Evolutionary conservation across 345 rosid species (phyloP), one percentile per base, ranked within the genome.

Genomic region (Passiflora organensis): DNA sequence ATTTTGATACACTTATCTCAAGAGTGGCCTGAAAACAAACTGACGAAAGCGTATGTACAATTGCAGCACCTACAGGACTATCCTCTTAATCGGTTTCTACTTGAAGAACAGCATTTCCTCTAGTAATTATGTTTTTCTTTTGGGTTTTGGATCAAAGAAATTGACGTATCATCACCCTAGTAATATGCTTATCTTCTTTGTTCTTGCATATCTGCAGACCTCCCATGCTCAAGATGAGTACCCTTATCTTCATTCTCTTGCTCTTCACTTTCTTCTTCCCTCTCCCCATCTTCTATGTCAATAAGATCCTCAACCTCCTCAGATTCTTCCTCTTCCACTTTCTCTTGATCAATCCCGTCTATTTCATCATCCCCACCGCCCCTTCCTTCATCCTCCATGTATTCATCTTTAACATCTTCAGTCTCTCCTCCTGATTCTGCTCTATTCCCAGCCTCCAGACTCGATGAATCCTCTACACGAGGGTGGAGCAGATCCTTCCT

Each of bases 261-360:
- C 44, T 67, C 48, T 53, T 61, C 60, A n/a, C 13, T 63, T 22
- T 59, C 72, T 1, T 74, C 76, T 53, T 67, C 80, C 51, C 58
- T 72, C 22, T 67, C 76, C 62, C 64, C 64, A 23, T 80, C 86
- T 25, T 78, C 80, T 63, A 66, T 84, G 56, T 83, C 86, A 48
- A 74, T 77, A 46, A 74, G 75, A 69, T 80, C 84, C 63, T 80
- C 89, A 10, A 72, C 72, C 41, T 72, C 83, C 59, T 67, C 44
- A n/a, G 25, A 32, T 21, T 34, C 82, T 48, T 76, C 84, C 49
- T 74, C 81, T 37, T 78, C 81, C 6, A 53, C 68, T 44, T 70
- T 72, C 57, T 71, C 83, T 54, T 50, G 77, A 48, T 76, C 80
- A 62, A 15, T 69, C 36, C 70, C 78, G 42, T 76, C 86, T 2